Evolutionary conservation across 805 yeast species (phyloP), one percentile per base, ranked within the genome.

Genomic region (Saturnispora saitoi): DNA sequence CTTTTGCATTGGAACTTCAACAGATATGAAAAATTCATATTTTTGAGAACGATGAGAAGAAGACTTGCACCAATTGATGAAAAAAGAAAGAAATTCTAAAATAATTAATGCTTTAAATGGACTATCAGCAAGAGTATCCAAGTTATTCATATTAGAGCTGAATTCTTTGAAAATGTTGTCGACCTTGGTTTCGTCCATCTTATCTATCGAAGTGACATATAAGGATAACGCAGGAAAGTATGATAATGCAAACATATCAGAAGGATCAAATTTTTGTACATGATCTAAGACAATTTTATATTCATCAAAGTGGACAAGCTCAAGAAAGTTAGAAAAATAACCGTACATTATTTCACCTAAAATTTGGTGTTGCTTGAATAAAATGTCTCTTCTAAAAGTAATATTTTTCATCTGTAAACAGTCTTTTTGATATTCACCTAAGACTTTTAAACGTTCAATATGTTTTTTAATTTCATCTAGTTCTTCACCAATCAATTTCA

Each of bases 51-150:
- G 69, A 5, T 60, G 45, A 2, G 68, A 58, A 4, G 71, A 68
- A 8, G 64, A 53, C 57, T 83, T 84, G 60, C 88, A 82, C 90
- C 89, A 83, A 7, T 75, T 71, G 46, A 80, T 76, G 56, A 83
- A 80, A 45, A 70, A 70, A 1, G 84, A 72, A 43, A 80, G 67
- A 55, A 82, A 81, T 6, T 76, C 68, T 39, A 75, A 62, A 1
- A 76, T 64, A 1, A 80, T 60, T 2, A 78, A 60, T 28, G 78
- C 77, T 51, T 70, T 72, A 2, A 73, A 57, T 1, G 82, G 82
- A n/a, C 61, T 61, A 19, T 68, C 62, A 38, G 76, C 70, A 11
- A 81, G 62, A 24, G 65, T 56, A 9, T 71, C 73, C 43, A 68
- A 62, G 34, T 72, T 60, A 34, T 65, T 57, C 7, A 70, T 58